Evolutionary conservation across 2,329 filamentous ascomycete genomes (phyloP).

Genomic region (Didymella pomorum): DNA sequence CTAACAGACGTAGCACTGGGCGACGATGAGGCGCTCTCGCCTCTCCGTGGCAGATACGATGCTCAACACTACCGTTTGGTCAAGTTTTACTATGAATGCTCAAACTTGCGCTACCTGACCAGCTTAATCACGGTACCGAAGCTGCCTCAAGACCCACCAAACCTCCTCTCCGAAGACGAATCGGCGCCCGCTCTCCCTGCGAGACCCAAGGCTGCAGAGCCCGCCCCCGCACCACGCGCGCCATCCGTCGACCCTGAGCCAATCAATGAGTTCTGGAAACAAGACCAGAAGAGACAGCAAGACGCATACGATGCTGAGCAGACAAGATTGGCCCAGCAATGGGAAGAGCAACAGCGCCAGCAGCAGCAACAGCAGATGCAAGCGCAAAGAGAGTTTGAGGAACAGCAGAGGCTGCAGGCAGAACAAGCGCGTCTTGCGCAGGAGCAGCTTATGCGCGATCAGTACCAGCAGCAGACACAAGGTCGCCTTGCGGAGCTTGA

Average conservation of each 20-base stretch:
- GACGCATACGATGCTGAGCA: slow-evolving; percentile 96
- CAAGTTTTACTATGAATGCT: slow-evolving; percentile 99
- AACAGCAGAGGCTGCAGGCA: slow-evolving; percentile 84
- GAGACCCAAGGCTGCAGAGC: slow-evolving; percentile 68
- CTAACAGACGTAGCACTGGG: slow-evolving; percentile 71
- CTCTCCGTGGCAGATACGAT: slow-evolving; percentile 86
- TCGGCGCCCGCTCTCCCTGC: slow-evolving; percentile 82
- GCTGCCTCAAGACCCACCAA: slow-evolving; percentile 91
- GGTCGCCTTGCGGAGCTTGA: slow-evolving; percentile 95
- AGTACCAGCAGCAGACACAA: slow-evolving; percentile 92
- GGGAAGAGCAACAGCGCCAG: slow-evolving; percentile 78
- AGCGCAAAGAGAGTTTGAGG: slow-evolving; percentile 93
- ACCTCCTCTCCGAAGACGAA: slow-evolving; percentile 81
- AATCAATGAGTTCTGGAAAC: slow-evolving; percentile 98
- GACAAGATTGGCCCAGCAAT: slow-evolving; percentile 83
- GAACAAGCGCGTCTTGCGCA: slow-evolving; percentile 93
- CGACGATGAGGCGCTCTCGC: slow-evolving; percentile 90
- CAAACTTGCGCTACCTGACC: slow-evolving; percentile 94
- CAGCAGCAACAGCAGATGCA: slow-evolving; percentile 85
- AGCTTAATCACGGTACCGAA: slow-evolving; percentile 96
- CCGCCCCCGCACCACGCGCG: slow-evolving; percentile 72
- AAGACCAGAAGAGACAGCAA: slow-evolving; percentile 87
- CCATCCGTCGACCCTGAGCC: slow-evolving; percentile 86
- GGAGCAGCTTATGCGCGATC: slow-evolving; percentile 86
- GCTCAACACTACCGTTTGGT: slow-evolving; percentile 96